phyloP scores from a whole-genome alignment of 768 basidiomycete genomes.

The Calocybe indica region DNA sequence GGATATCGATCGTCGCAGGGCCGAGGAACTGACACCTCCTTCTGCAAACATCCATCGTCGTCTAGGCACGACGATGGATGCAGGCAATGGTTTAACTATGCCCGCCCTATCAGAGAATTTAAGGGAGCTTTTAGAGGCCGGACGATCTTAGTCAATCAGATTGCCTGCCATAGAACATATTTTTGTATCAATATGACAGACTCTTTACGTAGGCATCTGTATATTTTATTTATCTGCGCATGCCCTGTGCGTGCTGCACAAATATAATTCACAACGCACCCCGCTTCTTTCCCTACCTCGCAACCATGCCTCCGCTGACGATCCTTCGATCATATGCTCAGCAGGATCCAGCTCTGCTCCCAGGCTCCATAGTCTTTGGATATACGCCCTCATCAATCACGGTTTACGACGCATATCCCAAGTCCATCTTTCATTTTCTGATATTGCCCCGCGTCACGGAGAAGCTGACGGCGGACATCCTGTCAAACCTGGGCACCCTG shows the following conservation, averaged over 20 bases:
- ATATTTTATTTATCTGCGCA: too few species aligned
- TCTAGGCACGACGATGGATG: slow-evolving; percentile 6
- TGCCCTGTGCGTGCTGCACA: too few species aligned
- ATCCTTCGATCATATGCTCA: slow-evolving; percentile 59
- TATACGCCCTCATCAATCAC: slow-evolving; percentile 51
- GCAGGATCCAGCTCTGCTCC: slow-evolving; percentile 44
- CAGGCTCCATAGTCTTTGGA: slow-evolving; percentile 55
- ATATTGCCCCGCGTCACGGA: slow-evolving; percentile 62
- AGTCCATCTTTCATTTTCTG: slow-evolving; percentile 85
- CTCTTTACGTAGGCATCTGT: too few species aligned
- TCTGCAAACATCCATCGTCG: slow-evolving; percentile 22
- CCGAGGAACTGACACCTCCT: slow-evolving; percentile 46
- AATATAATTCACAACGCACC: background rate
- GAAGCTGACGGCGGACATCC: slow-evolving; percentile 23
- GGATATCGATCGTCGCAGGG: slow-evolving; percentile 78
- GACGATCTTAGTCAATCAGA: slow-evolving; percentile 15
- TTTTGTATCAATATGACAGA: too few species aligned
- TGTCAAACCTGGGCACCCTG: slow-evolving; percentile 52
- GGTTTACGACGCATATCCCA: slow-evolving; percentile 73
- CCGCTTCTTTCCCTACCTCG: background rate
- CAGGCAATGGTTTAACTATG: slow-evolving; percentile 15
- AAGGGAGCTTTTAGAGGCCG: slow-evolving; percentile 49
- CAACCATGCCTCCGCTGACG: slow-evolving; percentile 40
- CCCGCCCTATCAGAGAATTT: slow-evolving; percentile 58
- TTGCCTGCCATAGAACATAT: too few species aligned